phyloP scores from a whole-genome alignment of 352 stramenopile species.

The Phytophthora boehmeriae region DNA sequence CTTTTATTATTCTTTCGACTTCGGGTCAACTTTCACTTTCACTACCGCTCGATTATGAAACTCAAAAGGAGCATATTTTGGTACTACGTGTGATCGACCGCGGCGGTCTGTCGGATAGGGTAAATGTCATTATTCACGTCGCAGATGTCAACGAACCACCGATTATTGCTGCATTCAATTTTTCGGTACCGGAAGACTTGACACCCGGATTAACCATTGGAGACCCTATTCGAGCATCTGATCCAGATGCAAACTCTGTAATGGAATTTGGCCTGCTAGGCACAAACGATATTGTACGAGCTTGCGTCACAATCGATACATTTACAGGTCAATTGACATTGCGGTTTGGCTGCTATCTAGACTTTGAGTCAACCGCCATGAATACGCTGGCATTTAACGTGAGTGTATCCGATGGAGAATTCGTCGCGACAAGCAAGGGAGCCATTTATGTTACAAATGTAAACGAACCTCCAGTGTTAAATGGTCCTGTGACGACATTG shows the following conservation, averaged over 20 bases:
- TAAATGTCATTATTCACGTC: constrained; percentile 15
- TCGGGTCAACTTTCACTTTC: constrained; percentile 21
- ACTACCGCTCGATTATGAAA: constrained; percentile 21
- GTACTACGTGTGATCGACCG: constrained; percentile 21
- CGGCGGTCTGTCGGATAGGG: constrained; percentile 13
- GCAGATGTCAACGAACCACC: constrained; percentile 34
- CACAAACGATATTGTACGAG: constrained; percentile 7
- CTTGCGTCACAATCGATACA: constrained; percentile 20
- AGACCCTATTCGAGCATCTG: constrained; percentile 17
- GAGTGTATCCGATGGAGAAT: constrained; percentile 47
- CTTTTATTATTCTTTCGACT: constrained; percentile 24
- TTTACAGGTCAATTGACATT: constrained; percentile 23
- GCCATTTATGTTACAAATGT: constrained; percentile 41
- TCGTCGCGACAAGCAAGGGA: constrained; percentile 17
- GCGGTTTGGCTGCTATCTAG: constrained; percentile 17
- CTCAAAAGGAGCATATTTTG: constrained; percentile 10
- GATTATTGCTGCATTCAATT: constrained; percentile 14
- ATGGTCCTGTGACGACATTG: not conserved
- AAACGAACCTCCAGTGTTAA: constrained; percentile 44
- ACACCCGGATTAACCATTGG: constrained; percentile 21
- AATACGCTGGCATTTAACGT: constrained; percentile 36
- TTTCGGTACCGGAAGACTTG: constrained; percentile 23
- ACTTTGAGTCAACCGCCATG: constrained; percentile 27
- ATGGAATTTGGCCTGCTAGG: constrained; percentile 21
- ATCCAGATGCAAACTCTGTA: constrained; percentile 13